A percentile compares a stretch with the other conserved stretches of the same genome.
These are phyloP conservation scores for Fragaria vesca DNA, from an alignment of 306 rosid genomes.

Conservation along the genomic window DNA sequence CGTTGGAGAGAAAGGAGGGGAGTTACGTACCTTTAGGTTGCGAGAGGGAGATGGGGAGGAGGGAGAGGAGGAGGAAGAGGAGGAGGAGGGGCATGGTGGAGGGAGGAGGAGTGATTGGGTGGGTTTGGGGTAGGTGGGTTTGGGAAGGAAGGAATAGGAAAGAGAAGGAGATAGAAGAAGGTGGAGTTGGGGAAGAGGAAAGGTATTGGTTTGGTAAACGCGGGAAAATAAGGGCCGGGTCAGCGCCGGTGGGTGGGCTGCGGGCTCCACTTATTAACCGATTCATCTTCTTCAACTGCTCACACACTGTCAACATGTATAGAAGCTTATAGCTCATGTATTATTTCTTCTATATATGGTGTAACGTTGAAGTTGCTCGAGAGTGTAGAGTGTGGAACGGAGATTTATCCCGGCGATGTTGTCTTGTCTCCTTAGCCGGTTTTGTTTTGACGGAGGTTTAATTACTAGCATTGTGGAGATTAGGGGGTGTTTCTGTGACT, in stretches of 20 bases:
- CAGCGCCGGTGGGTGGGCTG: slow-evolving; percentile 15
- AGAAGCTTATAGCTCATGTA: too few species aligned
- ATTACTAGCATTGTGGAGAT: too few species aligned
- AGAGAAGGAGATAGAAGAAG: slow-evolving; percentile 1
- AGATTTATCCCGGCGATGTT: too few species aligned
- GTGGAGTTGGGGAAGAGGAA: slow-evolving; percentile 43
- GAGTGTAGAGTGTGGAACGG: too few species aligned
- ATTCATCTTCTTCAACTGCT: neutral
- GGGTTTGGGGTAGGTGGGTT: slow-evolving; percentile 12
- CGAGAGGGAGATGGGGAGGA: slow-evolving; percentile 37
- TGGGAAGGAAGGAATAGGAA: slow-evolving; percentile 39
- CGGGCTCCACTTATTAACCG: neutral
- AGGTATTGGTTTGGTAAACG: slow-evolving; percentile 42
- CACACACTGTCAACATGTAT: too few species aligned
- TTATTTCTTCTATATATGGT: too few species aligned
- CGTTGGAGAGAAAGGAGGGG: neutral
- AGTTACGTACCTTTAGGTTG: slow-evolving; percentile 46
- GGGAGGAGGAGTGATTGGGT: neutral
- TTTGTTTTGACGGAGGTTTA: neutral
- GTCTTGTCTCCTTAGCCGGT: too few species aligned
- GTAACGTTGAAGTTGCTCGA: too few species aligned
- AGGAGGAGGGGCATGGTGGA: slow-evolving; percentile 36
- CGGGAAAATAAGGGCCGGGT: slow-evolving; percentile 56
- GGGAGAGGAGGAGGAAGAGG: slow-evolving; percentile 19
- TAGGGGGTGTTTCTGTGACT: neutral